phyloP scores from a whole-genome alignment of 2,329 filamentous ascomycete species.

The Aspergillus quadrilineatus region DNA sequence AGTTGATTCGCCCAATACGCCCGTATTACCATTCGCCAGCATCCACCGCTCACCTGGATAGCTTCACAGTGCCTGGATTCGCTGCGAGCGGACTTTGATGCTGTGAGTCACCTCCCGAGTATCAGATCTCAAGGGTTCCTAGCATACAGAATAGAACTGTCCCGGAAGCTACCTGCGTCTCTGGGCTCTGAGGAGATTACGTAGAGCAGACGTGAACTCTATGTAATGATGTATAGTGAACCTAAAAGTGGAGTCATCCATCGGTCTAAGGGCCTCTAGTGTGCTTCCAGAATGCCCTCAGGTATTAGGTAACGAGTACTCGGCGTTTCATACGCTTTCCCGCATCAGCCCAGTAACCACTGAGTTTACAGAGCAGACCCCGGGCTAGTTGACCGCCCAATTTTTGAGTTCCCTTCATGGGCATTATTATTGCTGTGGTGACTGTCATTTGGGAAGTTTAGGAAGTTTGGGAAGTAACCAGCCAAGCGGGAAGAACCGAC shows the following conservation, averaged over 20 bases:
- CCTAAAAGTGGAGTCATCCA: slow-evolving; percentile 11
- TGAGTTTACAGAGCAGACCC: neutral
- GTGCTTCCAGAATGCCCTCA: slow-evolving; percentile 14
- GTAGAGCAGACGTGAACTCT: slow-evolving; percentile 6
- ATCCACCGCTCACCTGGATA: neutral
- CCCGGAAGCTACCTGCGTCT: neutral
- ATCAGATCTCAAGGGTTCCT: neutral
- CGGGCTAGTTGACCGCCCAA: neutral
- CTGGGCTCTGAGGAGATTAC: neutral
- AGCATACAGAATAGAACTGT: neutral
- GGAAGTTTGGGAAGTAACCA: neutral
- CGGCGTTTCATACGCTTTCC: neutral
- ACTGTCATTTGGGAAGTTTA: neutral
- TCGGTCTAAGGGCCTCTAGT: slow-evolving; percentile 11
- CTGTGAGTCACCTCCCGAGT: neutral
- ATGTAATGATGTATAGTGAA: slow-evolving; percentile 7
- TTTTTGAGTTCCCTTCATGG: neutral
- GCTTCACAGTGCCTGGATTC: neutral
- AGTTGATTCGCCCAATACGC: neutral
- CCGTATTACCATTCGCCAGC: neutral
- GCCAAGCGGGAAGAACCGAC: neutral
- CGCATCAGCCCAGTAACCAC: neutral
- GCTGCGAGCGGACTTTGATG: neutral
- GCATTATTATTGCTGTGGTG: neutral
- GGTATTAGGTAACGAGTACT: slow-evolving; percentile 15